Conservation (phyloP, 331 rosid genomes). For the Spiraea crenata region DNA sequence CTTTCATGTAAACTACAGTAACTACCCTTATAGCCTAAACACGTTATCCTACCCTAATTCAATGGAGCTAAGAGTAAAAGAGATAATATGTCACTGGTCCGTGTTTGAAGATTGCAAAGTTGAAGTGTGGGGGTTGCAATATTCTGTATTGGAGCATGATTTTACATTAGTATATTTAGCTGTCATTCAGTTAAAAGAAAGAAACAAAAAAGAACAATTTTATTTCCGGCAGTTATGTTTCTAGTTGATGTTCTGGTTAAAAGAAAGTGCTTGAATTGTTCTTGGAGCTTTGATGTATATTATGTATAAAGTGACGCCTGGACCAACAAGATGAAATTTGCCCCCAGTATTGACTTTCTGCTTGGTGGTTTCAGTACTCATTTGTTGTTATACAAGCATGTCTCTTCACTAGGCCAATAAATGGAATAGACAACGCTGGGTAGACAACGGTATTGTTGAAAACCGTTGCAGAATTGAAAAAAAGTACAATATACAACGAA, state of each 20-base stretch:
- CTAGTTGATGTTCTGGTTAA: background rate
- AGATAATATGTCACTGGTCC: background rate
- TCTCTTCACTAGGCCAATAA: background rate
- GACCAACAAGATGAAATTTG: background rate
- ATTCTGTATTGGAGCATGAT: background rate
- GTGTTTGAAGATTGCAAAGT: background rate
- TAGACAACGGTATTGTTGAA: too few relatives aligned
- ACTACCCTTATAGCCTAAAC: background rate
- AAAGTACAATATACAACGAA: too few relatives aligned
- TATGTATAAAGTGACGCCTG: background rate
- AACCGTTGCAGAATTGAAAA: too few relatives aligned
- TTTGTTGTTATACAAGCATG: background rate
- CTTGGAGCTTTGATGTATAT: background rate
- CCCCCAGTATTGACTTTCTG: background rate
- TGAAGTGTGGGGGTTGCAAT: background rate
- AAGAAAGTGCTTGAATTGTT: background rate
- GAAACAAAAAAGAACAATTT: too few relatives aligned
- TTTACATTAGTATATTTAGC: too few relatives aligned
- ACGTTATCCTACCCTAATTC: background rate
- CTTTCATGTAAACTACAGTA: too few relatives aligned
- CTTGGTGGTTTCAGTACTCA: background rate
- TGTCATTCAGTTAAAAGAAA: too few relatives aligned
- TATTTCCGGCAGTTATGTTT: background rate
- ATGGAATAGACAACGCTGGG: too few relatives aligned
- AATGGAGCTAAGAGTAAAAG: background rate